Percentiles rank a stretch among this genome's conserved stretches.
These are phyloP conservation scores for Hypsizygus marmoreus DNA, from an alignment of 768 basidiomycete species.

Conservation along the genomic window DNA sequence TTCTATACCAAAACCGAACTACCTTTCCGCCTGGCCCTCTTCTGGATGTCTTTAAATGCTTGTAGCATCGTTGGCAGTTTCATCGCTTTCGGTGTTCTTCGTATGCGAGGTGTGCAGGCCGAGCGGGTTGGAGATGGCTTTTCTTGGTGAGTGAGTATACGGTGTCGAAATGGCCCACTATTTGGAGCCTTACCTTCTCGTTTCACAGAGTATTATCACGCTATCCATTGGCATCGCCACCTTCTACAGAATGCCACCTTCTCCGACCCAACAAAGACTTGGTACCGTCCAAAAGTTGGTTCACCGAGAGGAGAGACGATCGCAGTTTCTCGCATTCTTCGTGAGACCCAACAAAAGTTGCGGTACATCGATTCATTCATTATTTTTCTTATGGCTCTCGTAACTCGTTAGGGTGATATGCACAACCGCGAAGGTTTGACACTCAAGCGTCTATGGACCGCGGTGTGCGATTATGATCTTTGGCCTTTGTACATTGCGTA, in stretches of 20 bases:
- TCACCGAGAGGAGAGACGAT: constrained; percentile 60
- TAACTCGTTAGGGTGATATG: constrained; percentile 54
- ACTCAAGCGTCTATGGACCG: constrained; percentile 49
- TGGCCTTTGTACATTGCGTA: constrained; percentile 69
- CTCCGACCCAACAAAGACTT: constrained; percentile 59
- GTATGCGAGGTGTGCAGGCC: constrained; percentile 57
- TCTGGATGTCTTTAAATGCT: constrained; percentile 53
- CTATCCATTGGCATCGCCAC: constrained; percentile 53
- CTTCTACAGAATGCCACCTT: constrained; percentile 62
- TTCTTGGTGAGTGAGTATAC: constrained; percentile 49
- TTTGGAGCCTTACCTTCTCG: not conserved
- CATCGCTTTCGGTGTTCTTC: constrained; percentile 61
- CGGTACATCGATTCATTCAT: not conserved
- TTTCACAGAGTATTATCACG: constrained; percentile 45
- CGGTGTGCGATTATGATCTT: constrained; percentile 61
- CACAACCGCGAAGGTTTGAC: constrained; percentile 67
- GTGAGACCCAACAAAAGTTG: constrained; percentile 63
- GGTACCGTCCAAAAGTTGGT: constrained; percentile 66
- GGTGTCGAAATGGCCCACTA: not conserved
- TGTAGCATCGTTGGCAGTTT: constrained; percentile 53
- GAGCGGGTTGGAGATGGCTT: constrained; percentile 62
- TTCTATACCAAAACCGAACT: constrained; percentile 64
- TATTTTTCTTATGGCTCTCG: not conserved
- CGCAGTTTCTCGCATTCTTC: constrained; percentile 58
- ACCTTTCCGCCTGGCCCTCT: constrained; percentile 54